These are phyloP conservation scores for Penicillium cosmopolitanum DNA, from an alignment of 495 filamentous ascomycete species.

Conservation along the genomic window DNA sequence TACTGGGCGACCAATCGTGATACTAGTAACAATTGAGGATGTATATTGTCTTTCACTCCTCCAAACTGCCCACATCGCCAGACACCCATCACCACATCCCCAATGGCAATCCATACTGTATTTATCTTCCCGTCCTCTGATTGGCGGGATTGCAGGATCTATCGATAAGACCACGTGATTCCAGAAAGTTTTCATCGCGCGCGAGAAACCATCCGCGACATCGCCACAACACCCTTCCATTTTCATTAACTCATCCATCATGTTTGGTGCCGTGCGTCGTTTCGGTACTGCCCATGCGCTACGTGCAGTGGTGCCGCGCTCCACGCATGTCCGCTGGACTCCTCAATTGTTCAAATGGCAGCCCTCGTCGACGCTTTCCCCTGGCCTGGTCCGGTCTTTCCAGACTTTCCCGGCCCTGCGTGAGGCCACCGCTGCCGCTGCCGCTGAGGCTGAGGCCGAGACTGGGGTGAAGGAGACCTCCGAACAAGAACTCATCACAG, in stretches of 20 bases:
- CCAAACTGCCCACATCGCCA: too few species aligned
- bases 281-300: conserved; percentile 42
- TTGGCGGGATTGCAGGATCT: neutral
- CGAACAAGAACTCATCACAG: conserved; percentile 49
- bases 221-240: neutral
- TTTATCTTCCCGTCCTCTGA: too few species aligned
- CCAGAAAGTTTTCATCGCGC: neutral
- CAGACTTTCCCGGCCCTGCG: conserved; percentile 36
- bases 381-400: conserved; percentile 31
- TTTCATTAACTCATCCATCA: conserved; percentile 24
- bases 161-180: neutral
- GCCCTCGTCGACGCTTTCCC: conserved; percentile 23
- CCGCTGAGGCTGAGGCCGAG: conserved; percentile 18
- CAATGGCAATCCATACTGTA: too few species aligned
- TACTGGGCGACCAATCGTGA: too few species aligned
- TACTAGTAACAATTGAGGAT: too few species aligned
- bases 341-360: conserved; percentile 39
- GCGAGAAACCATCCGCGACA: neutral
- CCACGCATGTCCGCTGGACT: conserved; percentile 30
- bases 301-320: conserved; percentile 39
- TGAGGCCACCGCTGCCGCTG: conserved; percentile 27
- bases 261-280: conserved; percentile 49
- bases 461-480: neutral
- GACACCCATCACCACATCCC: too few species aligned
- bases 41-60: too few species aligned